A percentile compares a stretch with the other conserved stretches of the same genome.
phyloP scores from a whole-genome alignment of 345 rosid genomes.

The Alliaria petiolata region DNA sequence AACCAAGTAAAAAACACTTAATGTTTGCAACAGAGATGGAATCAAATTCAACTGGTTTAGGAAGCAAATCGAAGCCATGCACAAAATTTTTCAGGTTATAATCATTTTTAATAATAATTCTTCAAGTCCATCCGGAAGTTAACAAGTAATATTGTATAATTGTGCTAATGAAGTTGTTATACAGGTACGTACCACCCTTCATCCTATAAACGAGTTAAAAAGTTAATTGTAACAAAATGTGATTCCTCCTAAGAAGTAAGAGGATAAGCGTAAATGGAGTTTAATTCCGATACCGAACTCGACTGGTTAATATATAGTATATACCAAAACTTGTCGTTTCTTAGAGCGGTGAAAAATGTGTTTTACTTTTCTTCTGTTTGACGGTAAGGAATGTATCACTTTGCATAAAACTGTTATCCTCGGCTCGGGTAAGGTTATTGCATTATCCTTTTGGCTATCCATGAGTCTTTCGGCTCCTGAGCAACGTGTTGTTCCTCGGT shows the following conservation, averaged over 20 bases:
- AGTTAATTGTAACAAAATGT: background rate
- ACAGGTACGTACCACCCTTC: slow-evolving; percentile 20
- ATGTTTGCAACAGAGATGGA: slow-evolving; percentile 89
- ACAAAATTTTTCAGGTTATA: slow-evolving; percentile 96
- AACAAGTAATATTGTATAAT: slow-evolving; percentile 3
- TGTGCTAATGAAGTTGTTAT: slow-evolving; percentile 25
- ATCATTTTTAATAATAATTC: slow-evolving; percentile 40
- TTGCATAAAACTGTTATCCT: background rate
- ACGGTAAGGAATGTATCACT: slow-evolving; percentile 2
- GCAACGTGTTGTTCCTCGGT: background rate
- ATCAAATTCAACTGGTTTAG: slow-evolving; percentile 83
- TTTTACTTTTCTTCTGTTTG: slow-evolving; percentile 3
- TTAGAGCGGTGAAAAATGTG: background rate
- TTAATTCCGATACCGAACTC: slow-evolving; percentile 5
- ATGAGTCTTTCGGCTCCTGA: slow-evolving; percentile 52
- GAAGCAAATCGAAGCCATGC: slow-evolving; percentile 99
- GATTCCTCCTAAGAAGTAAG: background rate
- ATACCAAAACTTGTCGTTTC: slow-evolving; percentile 4
- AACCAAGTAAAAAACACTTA: slow-evolving; percentile 35
- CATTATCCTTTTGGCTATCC: background rate
- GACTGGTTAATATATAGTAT: background rate
- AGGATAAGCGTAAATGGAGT: slow-evolving; percentile 6
- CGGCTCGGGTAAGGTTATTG: background rate
- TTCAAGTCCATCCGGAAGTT: background rate
- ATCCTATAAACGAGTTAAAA: slow-evolving; percentile 4